Evolutionary conservation across 2,329 filamentous ascomycete species (phyloP).

Genomic region (Cucurbitaria berberidis): DNA sequence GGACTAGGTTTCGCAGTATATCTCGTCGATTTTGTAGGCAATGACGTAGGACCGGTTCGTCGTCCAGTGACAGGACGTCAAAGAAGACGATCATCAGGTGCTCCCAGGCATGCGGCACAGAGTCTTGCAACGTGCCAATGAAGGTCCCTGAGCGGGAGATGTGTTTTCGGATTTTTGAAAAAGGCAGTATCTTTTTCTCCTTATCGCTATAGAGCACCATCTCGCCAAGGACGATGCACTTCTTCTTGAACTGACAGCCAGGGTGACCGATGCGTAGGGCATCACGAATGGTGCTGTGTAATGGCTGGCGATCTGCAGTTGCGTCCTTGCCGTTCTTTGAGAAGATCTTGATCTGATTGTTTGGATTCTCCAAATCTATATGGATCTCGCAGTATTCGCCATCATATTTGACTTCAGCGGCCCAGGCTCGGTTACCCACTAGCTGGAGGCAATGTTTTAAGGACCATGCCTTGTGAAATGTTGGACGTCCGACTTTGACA

Average conservation of each 20-base stretch:
- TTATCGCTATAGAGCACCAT: slow-evolving; percentile 77
- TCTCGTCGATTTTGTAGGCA: slow-evolving; percentile 66
- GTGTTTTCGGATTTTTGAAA: slow-evolving; percentile 83
- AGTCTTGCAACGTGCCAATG: slow-evolving; percentile 72
- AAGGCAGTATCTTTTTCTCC: slow-evolving; percentile 70
- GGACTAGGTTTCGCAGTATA: slow-evolving; percentile 64
- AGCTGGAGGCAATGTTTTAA: slow-evolving; percentile 77
- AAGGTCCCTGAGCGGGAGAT: slow-evolving; percentile 74
- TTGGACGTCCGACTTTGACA: slow-evolving; percentile 54
- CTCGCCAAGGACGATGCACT: slow-evolving; percentile 84
- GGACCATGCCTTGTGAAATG: slow-evolving; percentile 54
- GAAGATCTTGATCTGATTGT: slow-evolving; percentile 75
- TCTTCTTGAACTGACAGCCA: slow-evolving; percentile 64
- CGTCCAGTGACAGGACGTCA: slow-evolving; percentile 64
- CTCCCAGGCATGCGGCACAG: slow-evolving; percentile 61
- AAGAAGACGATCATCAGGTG: slow-evolving; percentile 68
- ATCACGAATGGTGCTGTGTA: slow-evolving; percentile 69
- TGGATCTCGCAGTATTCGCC: slow-evolving; percentile 90
- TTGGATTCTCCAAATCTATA: slow-evolving; percentile 66
- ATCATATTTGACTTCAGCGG: slow-evolving; percentile 82
- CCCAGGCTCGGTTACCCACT: slow-evolving; percentile 66
- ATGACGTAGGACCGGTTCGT: slow-evolving; percentile 58
- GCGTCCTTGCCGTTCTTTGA: slow-evolving; percentile 93
- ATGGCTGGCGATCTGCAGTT: slow-evolving; percentile 68
- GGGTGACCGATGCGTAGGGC: slow-evolving; percentile 67